Evolutionary conservation across 2,329 filamentous ascomycete species (phyloP), one percentile per base, ranked within the genome.

Genomic region (Colletotrichum orbiculare): DNA sequence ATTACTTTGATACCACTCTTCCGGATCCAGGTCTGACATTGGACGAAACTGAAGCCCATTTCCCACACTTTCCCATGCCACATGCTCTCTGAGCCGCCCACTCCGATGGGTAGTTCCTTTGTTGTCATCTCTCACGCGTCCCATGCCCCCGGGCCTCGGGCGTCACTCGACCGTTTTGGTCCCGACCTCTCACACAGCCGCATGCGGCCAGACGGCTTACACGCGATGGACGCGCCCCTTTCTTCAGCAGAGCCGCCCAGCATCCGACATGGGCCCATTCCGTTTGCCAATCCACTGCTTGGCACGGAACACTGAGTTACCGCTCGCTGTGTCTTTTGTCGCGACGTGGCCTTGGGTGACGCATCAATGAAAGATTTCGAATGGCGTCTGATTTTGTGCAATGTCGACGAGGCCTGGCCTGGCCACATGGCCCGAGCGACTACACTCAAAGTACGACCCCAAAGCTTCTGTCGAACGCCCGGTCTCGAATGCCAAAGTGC

Each of bases 11-110:
- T 53, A 52, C 58, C 46, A 52, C 41, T 42, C 58, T 15, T 45
- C 46, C 46, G 58, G 50, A 65, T 56, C 50, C n/a, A 49, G 41
- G 61, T 41, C 35, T 62, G 50, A 54, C n/a, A 52, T 62, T 52
- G 34, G 57, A 61, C 47, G 58, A 55, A 47, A 47, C 46, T 45
- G 42, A 60, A 60, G 43, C 17, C 45, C 17, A 54, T 15, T 54
- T 50, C 45, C 25, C 34, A 45, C 41, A 17, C 10, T 52, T 41
- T 12, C n/a, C 17, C 25, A 53, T 48, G 37, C 41, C 58, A 62
- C 33, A 46, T n/a, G 46, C 41, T 17, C 25, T 37, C 8, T 47
- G 49, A 54, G 53, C 41, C 37, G 52, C 58, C 42, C 46, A 33
- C 58, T 41, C 38, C 15, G 10, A 35, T 17, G 46, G 42, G 17